These are phyloP conservation scores for Galium porrigens DNA, from an alignment of 305 asterid genomes.

Conservation along the genomic window DNA sequence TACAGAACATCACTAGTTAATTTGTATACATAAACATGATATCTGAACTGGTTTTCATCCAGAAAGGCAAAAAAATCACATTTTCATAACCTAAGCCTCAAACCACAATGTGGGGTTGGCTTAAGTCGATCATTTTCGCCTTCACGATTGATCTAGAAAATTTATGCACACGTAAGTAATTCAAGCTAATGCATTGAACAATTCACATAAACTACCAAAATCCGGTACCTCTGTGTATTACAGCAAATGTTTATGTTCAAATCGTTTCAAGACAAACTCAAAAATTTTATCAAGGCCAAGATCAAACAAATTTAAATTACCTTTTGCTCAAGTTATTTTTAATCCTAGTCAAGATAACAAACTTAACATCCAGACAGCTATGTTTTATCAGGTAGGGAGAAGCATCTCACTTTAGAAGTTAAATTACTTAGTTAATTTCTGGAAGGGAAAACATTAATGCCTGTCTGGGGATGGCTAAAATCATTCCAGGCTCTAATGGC, in stretches of 20 bases:
- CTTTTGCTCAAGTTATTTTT: background rate
- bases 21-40: background rate
- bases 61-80: too few relatives aligned
- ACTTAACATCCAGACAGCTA: background rate
- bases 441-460: background rate
- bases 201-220: background rate
- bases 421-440: background rate
- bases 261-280: too few relatives aligned
- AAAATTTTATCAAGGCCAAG: background rate
- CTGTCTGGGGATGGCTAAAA: background rate
- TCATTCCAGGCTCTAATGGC: background rate
- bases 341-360: background rate
- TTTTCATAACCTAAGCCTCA: too few relatives aligned
- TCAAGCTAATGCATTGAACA: too few relatives aligned
- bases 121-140: too few relatives aligned
- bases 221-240: background rate
- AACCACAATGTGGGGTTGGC: background rate
- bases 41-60: too few relatives aligned
- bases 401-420: background rate
- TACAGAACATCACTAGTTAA: constrained; percentile 18
- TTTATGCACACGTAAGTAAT: background rate
- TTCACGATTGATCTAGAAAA: too few relatives aligned
- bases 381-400: background rate
- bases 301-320: background rate
- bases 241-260: too few relatives aligned